Evolutionary conservation across 441 rosid species (phyloP), one percentile per base, ranked within the genome.

Genomic region (Erysimum cheiri): DNA sequence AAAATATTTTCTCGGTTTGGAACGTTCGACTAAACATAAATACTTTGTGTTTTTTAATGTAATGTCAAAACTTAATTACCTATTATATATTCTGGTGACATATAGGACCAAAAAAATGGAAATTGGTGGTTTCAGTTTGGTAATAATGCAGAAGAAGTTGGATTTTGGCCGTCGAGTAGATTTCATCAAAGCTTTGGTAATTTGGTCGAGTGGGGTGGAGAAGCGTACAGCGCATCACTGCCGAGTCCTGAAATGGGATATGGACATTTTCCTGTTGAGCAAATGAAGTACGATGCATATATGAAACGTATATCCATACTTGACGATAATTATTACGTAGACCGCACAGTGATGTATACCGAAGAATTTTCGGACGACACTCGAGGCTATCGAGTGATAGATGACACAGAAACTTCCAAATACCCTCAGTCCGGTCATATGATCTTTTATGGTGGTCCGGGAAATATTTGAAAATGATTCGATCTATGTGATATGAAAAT

Each of bases 181-280:
- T 60, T 41, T 60, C 2, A 1, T 1, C 31, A 35, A 58, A 12
- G 33, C 46, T 50, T 10, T 50, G 61, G 54, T 39, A 32, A 31
- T 50, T 13, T 3, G 3, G 68, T 60, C 2, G 61, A 60, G 28
- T 70, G 74, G 67, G 68, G 74, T 40, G 74, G 68, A 60, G 67
- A 56, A 70, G 73, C 60, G 12, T 60, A 28, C n/a, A 60, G 33
- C 3, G 73, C 60, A 70, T 29, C 35, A 19, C 17, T 17, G 2
- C 60, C 54, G 0, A 26, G 74, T 70, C 74, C 74, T 50, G 2
- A 70, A 40, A 60, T 70, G 74, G 61, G 68, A 17, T 60, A 12
- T 70, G 68, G 74, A 29, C 0, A n/a, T n/a, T 40, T 17, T 41
- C 74, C 68, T 3, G 0, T 0, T 50, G 0, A 0, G 0, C 0